Evolutionary conservation across 2,329 filamentous ascomycete genomes (phyloP).

Genomic region (Cercospora zeae-maydis): DNA sequence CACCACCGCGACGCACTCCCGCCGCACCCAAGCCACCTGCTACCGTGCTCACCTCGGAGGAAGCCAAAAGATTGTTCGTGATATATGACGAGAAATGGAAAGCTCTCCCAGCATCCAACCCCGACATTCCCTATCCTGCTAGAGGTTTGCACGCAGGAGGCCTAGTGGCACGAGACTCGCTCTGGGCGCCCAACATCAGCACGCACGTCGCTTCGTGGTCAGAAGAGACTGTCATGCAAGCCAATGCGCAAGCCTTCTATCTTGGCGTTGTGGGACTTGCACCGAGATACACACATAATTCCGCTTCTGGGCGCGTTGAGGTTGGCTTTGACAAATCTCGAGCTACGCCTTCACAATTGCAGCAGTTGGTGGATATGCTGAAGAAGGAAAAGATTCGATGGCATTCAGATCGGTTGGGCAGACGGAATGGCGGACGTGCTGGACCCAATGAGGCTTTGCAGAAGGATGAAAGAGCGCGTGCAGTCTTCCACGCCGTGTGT

Average conservation of each 20-base stretch:
- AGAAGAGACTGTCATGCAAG: conserved; percentile 33
- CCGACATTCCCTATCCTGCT: conserved; percentile 32
- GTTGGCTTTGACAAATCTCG: conserved; percentile 27
- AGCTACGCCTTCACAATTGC: conserved; percentile 26
- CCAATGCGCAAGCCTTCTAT: conserved; percentile 35
- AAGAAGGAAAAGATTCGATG: conserved; percentile 36
- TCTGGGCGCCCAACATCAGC: conserved; percentile 28
- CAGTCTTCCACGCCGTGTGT: conserved; percentile 36
- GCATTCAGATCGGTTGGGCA: conserved; percentile 34
- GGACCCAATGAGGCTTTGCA: conserved; percentile 30
- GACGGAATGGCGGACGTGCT: conserved; percentile 25
- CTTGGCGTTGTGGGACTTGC: conserved; percentile 28
- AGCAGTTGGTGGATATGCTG: conserved; percentile 29
- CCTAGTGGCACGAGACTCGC: conserved; percentile 25
- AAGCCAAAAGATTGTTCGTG: conserved; percentile 30
- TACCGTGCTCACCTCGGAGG: conserved; percentile 27
- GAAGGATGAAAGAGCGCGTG: conserved; percentile 31
- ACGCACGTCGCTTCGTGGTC: conserved; percentile 30
- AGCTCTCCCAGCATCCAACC: conserved; percentile 24
- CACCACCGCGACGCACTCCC: conserved; percentile 7
- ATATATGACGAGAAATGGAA: conserved; percentile 33
- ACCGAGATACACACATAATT: conserved; percentile 27
- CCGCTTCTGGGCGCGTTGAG: conserved; percentile 24
- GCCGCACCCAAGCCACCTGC: conserved; percentile 21
- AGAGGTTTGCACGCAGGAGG: conserved; percentile 29